Evolutionary conservation across 495 filamentous ascomycete genomes (phyloP), one percentile per base, ranked within the genome.

Genomic region (Hapsidospora chrysogenum): DNA sequence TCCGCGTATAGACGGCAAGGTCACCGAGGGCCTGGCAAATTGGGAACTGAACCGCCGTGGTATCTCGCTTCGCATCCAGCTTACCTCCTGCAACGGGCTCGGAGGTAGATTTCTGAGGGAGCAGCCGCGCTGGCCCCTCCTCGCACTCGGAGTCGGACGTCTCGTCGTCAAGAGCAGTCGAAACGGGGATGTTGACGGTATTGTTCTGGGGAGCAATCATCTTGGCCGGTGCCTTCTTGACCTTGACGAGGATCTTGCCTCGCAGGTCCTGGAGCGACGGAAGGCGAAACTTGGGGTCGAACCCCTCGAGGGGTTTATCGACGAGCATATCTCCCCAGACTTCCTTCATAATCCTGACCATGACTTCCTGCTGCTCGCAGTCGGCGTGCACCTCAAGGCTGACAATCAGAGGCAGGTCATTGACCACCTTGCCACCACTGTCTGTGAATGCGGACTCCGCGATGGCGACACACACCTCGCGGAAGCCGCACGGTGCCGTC

Each of bases 281-380:
- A 13, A 87, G 67, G 8, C 61, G 52, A n/a, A 63, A 51, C n/a
- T 64, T 53, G 0, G 66, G 65, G 29, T 57, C 40, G 32, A 52
- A 59, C 18, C 45, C 30, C 6, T 61, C 54, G 23, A 58, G 46
- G 2, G 57, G 52, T 14, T 66, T 49, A 18, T 85, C 72, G 2
- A 94, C 61, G 8, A 96, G 61, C 44, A 78, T 49, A 1, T 67
- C 78, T 23, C 61, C 70, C 82, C 84, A 96, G 28, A 78, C 75
- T 38, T 92, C 71, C 38, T 73, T 73, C 75, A 96, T 94, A 35
- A 95, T 94, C 36, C 85, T 66, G 0, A 93, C 85, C 80, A 95
- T 93, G 18, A 73, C 67, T 40, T 78, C 72, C 51, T 96, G 87
- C 52, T 96, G 87, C 19, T 80, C 74, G 1, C 64, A 52, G 30